Evolutionary conservation across 371 early-diverging fungal species (phyloP), one percentile per base, ranked within the genome.

Genomic region (Gilbertella persicaria): DNA sequence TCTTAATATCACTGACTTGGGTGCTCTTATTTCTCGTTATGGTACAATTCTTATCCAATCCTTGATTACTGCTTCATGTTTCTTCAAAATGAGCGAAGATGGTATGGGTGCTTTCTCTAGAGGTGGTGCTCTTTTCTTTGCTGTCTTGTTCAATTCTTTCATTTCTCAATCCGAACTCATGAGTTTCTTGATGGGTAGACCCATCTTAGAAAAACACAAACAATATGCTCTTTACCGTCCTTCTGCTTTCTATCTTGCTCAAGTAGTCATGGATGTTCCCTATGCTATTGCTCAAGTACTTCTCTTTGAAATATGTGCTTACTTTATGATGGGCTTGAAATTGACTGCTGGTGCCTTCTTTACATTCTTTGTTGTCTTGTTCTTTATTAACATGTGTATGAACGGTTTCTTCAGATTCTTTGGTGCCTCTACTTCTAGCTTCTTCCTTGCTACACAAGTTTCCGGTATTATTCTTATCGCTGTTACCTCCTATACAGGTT

Each of bases 41-140:
- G 78, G 82, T 44, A 77, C 82, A n/a, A 78, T 79, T 45, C 52
- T 85, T 10, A 63, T 87, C 54, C 83, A 84, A 75, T 85, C 85
- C 42, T 60, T 87, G 21, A 83, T 90, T 52, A 82, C 84, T 56
- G 90, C 89, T 24, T 84, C 87, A 14, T 80, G 84, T 38, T 90
- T 88, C 66, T 83, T 77, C 50, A 60, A 67, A 55, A 66, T 88
- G 57, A 80, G 80, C 7, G 38, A 47, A 1, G 67, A 66, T 49
- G 69, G 75, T 16, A 55, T 61, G 21, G 88, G 90, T 36, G 81
- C 85, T 45, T 89, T 89, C 64, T 80, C 85, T 5, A 80, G 90
- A 33, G 89, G 89, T 45, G 91, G 91, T 71, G 87, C 82, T 29
- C 55, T 86, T n/a, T 86, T 84, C 56, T 82, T 83, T 42, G 67